These are phyloP conservation scores for Prasinococcaceae sp. DNA, from an alignment of 139 green algal species.

Conservation along the genomic window DNA sequence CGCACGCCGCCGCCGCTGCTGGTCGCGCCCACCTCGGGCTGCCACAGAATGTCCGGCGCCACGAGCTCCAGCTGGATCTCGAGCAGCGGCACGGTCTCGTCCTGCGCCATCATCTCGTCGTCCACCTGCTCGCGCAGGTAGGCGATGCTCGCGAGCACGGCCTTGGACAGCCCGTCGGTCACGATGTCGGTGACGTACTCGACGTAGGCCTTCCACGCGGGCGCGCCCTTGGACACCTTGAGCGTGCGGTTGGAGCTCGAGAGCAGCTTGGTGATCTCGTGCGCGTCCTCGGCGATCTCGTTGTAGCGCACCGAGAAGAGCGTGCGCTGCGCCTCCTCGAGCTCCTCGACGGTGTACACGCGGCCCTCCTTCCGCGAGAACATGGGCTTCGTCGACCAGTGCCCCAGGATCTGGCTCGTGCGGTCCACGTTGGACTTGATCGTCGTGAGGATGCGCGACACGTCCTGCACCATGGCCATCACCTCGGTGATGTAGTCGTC, in stretches of 20 bases:
- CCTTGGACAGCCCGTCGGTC: conserved; percentile 51
- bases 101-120: conserved; percentile 40
- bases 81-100: conserved; percentile 52
- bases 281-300: conserved; percentile 52
- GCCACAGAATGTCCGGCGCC: conserved; percentile 58
- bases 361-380: conserved; percentile 73
- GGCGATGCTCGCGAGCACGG: conserved; percentile 43
- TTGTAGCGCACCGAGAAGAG: conserved; percentile 32
- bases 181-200: conserved; percentile 68
- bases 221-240: conserved; percentile 51
- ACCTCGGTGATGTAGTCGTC: conserved; percentile 65
- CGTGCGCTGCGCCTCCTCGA: conserved; percentile 35
- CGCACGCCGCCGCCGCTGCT: conserved; percentile 32
- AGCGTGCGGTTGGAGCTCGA: conserved; percentile 51
- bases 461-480: conserved; percentile 50
- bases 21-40: conserved; percentile 48
- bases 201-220: conserved; percentile 58
- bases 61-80: conserved; percentile 67
- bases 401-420: conserved; percentile 35
- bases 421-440: conserved; percentile 65
- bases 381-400: conserved; percentile 62
- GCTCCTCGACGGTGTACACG: conserved; percentile 60
- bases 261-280: conserved; percentile 69
- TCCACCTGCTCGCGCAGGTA: conserved; percentile 46
- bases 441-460: conserved; percentile 45